A percentile compares a stretch with the other conserved stretches of the same genome.
These are phyloP conservation scores for Hamigera avellanea DNA, from an alignment of 495 filamentous ascomycete species.

Conservation along the genomic window DNA sequence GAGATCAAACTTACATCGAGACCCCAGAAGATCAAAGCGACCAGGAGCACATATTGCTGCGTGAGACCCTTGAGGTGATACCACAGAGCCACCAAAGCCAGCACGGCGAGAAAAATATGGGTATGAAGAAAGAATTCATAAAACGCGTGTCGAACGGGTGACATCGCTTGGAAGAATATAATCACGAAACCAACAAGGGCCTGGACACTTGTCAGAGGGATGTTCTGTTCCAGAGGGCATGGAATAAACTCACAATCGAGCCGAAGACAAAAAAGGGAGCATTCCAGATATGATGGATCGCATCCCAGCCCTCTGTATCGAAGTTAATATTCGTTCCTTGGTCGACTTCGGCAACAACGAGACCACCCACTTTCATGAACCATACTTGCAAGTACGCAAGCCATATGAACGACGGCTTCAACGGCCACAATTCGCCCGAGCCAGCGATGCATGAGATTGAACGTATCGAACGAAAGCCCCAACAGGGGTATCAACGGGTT, in stretches of 20 bases:
- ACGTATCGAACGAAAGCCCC: conserved; percentile 29
- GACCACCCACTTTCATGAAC: conserved; percentile 16
- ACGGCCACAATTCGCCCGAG: conserved; percentile 25
- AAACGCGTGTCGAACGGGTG: conserved; percentile 44
- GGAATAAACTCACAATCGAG: conserved; percentile 19
- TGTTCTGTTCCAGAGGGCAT: background rate
- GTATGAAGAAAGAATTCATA: conserved; percentile 47
- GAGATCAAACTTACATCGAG: conserved; percentile 18
- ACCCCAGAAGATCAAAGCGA: conserved; percentile 28
- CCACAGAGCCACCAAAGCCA: conserved; percentile 41
- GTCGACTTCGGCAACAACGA: too few relatives aligned
- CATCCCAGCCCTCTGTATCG: conserved; percentile 1
- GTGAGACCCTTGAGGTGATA: conserved; percentile 38
- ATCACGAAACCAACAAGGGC: conserved; percentile 32
- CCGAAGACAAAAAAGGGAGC: too few relatives aligned
- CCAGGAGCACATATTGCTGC: conserved; percentile 26
- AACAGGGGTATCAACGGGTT: conserved; percentile 27
- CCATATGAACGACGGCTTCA: conserved; percentile 25
- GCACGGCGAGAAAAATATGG: conserved; percentile 37
- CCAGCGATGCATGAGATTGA: conserved; percentile 38
- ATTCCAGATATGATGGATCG: too few relatives aligned
- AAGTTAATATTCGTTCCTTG: too few relatives aligned
- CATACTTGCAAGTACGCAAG: conserved; percentile 19
- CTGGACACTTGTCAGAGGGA: conserved; percentile 12
- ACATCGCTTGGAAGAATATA: conserved; percentile 38